phyloP scores from a whole-genome alignment of 306 rosid species.

The Adenanthera pavonina region DNA sequence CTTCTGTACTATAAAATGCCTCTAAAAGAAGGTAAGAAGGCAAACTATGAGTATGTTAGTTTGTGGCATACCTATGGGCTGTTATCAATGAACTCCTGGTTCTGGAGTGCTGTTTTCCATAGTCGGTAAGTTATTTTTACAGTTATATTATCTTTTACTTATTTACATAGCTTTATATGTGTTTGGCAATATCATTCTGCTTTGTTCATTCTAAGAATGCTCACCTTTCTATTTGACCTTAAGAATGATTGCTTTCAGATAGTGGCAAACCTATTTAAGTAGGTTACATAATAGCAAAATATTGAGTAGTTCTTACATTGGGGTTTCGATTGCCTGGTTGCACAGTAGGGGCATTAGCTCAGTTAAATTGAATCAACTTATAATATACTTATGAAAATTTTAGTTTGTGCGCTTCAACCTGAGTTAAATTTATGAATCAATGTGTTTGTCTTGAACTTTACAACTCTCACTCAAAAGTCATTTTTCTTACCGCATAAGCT shows the following conservation, averaged over 20 bases:
- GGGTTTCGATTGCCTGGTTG: constrained; percentile 15
- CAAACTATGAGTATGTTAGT: constrained; percentile 57
- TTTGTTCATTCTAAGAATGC: constrained; percentile 10
- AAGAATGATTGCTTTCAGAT: not conserved
- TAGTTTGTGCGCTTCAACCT: not conserved
- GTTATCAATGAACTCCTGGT: constrained; percentile 68
- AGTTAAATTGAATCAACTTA: constrained; percentile 11
- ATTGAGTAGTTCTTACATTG: not conserved
- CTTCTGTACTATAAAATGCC: constrained; percentile 69
- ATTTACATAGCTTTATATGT: not conserved
- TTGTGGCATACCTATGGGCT: constrained; percentile 73
- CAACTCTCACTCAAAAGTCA: constrained; percentile 12
- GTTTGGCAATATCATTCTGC: not conserved
- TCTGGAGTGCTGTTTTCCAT: constrained; percentile 79
- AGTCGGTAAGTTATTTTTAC: constrained; percentile 59
- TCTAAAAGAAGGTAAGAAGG: constrained; percentile 57
- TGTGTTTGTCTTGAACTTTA: constrained; percentile 5
- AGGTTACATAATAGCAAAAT: not conserved
- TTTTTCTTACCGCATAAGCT: constrained; percentile 4
- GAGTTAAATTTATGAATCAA: not conserved
- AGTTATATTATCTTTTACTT: not conserved
- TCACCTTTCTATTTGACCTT: not conserved
- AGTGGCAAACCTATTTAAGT: not conserved
- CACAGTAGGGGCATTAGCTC: constrained; percentile 5
- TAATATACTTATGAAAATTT: not conserved